These are phyloP conservation scores for Rhynchosporium graminicola DNA, from an alignment of 2,329 filamentous ascomycete genomes.

Conservation along the genomic window DNA sequence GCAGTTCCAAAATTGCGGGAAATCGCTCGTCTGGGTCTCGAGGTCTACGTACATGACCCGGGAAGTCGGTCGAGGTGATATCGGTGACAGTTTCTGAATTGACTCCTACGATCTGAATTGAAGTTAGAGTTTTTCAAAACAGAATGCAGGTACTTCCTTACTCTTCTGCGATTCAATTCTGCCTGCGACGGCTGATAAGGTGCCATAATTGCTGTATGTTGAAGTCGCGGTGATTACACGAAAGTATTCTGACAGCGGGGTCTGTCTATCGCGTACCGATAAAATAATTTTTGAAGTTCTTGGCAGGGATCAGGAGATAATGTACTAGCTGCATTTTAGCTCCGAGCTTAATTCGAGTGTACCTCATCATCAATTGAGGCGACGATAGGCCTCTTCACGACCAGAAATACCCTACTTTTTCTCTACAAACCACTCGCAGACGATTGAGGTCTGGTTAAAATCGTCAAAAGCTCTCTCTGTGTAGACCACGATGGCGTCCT, in stretches of 20 bases:
- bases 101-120: conserved; percentile 75
- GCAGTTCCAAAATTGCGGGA: neutral
- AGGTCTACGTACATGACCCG: conserved; percentile 46
- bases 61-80: conserved; percentile 87
- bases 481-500: conserved; percentile 63
- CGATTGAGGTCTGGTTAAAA: conserved; percentile 33
- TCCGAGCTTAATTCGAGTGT: conserved; percentile 26
- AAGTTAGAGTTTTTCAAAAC: neutral
- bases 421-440: conserved; percentile 29
- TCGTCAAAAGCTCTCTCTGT: conserved; percentile 24
- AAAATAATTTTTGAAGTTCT: conserved; percentile 13
- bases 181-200: conserved; percentile 51
- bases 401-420: conserved; percentile 25
- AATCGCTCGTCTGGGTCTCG: neutral
- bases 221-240: neutral
- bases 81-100: conserved; percentile 89
- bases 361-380: conserved; percentile 29
- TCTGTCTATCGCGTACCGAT: conserved; percentile 13
- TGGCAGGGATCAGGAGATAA: neutral
- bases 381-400: conserved; percentile 15
- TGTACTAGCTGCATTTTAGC: conserved; percentile 12
- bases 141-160: conserved; percentile 39
- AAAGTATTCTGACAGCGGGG: conserved; percentile 22
- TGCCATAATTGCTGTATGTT: conserved; percentile 43
- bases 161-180: conserved; percentile 63